These are phyloP conservation scores for Penicillium capsulatum DNA, from an alignment of 2,329 filamentous ascomycete species.

Conservation along the genomic window DNA sequence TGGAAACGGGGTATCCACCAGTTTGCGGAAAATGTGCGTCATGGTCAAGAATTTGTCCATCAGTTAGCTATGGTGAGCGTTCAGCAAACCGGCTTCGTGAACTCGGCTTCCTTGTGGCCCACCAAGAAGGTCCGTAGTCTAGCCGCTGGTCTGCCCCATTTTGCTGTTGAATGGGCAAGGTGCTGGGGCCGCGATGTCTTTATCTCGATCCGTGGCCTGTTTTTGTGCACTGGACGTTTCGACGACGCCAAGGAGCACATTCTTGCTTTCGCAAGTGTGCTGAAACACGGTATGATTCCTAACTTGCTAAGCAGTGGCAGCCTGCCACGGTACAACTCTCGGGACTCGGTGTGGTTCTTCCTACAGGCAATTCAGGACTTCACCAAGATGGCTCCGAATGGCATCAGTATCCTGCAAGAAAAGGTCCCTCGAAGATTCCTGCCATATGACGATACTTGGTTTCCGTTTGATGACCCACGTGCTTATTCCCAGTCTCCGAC, in stretches of 20 bases:
- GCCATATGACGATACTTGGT: conserved; percentile 95
- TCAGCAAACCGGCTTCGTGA: conserved; percentile 83
- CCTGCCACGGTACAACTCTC: conserved; percentile 85
- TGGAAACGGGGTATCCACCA: conserved; percentile 73
- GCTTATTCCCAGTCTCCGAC: conserved; percentile 83
- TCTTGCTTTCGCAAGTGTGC: conserved; percentile 84
- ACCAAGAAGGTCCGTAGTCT: conserved; percentile 78
- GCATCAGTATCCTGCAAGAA: conserved; percentile 67
- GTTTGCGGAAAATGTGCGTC: conserved; percentile 70
- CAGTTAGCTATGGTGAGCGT: conserved; percentile 85
- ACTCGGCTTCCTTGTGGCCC: conserved; percentile 87
- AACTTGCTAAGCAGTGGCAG: conserved; percentile 85
- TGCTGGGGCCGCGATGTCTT: conserved; percentile 98
- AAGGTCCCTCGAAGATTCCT: conserved; percentile 80
- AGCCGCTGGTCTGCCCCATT: conserved; percentile 90
- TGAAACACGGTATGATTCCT: conserved; percentile 98
- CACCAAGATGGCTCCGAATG: conserved; percentile 72
- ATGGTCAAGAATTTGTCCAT: conserved; percentile 85
- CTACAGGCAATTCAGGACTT: conserved; percentile 95
- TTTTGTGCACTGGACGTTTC: conserved; percentile 82
- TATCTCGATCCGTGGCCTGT: conserved; percentile 89
- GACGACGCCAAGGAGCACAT: conserved; percentile 91
- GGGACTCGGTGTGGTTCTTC: conserved; percentile 98
- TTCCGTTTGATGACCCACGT: conserved; percentile 70
- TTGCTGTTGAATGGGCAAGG: conserved; percentile 86